Base-by-base conservation (phyloP, 805 yeast species). In the Sungouiozyma ichnusensis region DNA sequence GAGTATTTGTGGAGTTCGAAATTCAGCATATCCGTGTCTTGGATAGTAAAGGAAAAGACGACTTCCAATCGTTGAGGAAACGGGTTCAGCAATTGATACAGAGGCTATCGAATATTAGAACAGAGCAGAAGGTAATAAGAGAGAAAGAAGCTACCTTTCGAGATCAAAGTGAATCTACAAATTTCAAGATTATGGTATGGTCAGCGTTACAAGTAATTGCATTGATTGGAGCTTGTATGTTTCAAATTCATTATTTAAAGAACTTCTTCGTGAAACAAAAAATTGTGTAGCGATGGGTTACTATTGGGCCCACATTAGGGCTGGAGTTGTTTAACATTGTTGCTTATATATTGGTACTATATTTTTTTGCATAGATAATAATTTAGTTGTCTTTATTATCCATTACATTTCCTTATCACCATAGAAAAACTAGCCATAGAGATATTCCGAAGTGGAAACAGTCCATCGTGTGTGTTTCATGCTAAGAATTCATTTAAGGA, bases 211-310 rank as follows among this genome's bases (percentile, higher is more conserved):
- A 87, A 66, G 58, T 84, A 37, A 19, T 76, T 17, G 85, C 82
- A 2, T 70, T 87, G 51, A 70, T 74, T 8, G 74, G 68, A 14
- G 78, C 88, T 7, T 83, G 95, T 53, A 71, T 70, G 34, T 76
- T 84, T 72, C 95, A 87, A 66, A 64, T 87, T 60, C 71, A 72
- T 42, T 87, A 83, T 55, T 72, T 87, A 65, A 82, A 82, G 64
- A 64, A 78, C 35, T 85, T 86, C 74, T 86, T 86, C 59, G 80
- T 85, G 46, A 86, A 85, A 65, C 94, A 86, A 59, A 87, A 87
- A 67, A 76, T 85, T 45, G 79, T 86, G 16, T 85, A n/a, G n/a
- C n/a, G n/a, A n/a, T n/a, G n/a, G n/a, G n/a, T n/a, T n/a, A n/a
- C n/a, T n/a, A n/a, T n/a, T n/a, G n/a, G n/a, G n/a, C n/a, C n/a